These are phyloP conservation scores for Lomentospora prolificans DNA, from an alignment of 2,329 filamentous ascomycete species.

Conservation along the genomic window DNA sequence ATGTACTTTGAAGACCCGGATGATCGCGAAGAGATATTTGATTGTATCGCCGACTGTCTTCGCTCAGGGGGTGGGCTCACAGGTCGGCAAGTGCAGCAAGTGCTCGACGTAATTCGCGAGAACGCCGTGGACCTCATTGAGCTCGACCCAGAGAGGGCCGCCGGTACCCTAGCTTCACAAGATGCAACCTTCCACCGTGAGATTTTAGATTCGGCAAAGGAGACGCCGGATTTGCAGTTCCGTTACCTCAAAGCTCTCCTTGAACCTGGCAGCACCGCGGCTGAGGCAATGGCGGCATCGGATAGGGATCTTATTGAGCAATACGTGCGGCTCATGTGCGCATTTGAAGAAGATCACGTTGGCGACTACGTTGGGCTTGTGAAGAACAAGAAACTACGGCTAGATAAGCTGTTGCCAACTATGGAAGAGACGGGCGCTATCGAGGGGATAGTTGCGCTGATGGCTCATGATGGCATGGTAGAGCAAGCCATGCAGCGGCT, in stretches of 20 bases:
- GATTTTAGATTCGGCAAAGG: conserved; percentile 51
- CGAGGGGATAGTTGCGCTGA: conserved; percentile 83
- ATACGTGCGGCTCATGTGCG: conserved; percentile 88
- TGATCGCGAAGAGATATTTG: conserved; percentile 66
- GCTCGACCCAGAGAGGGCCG: conserved; percentile 56
- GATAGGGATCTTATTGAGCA: conserved; percentile 62
- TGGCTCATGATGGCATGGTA: conserved; percentile 80
- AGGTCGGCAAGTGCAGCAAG: conserved; percentile 61
- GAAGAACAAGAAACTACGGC: conserved; percentile 65
- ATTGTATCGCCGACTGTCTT: conserved; percentile 67
- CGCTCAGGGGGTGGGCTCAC: conserved; percentile 51
- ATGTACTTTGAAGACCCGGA: conserved; percentile 79
- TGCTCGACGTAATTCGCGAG: conserved; percentile 55
- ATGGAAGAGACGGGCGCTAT: conserved; percentile 87
- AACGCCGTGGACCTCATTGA: conserved; percentile 58
- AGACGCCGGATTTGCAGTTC: conserved; percentile 58
- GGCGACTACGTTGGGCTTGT: conserved; percentile 72
- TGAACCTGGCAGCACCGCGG: conserved; percentile 42
- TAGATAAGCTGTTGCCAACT: conserved; percentile 72
- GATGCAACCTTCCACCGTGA: conserved; percentile 56
- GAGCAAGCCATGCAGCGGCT: conserved; percentile 76
- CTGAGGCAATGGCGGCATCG: conserved; percentile 20
- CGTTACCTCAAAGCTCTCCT: conserved; percentile 68
- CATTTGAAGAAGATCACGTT: conserved; percentile 71
- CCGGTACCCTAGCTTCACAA: conserved; percentile 52